Conservation (phyloP, 2,329 filamentous ascomycete genomes). For the Fusarium clavum region DNA sequence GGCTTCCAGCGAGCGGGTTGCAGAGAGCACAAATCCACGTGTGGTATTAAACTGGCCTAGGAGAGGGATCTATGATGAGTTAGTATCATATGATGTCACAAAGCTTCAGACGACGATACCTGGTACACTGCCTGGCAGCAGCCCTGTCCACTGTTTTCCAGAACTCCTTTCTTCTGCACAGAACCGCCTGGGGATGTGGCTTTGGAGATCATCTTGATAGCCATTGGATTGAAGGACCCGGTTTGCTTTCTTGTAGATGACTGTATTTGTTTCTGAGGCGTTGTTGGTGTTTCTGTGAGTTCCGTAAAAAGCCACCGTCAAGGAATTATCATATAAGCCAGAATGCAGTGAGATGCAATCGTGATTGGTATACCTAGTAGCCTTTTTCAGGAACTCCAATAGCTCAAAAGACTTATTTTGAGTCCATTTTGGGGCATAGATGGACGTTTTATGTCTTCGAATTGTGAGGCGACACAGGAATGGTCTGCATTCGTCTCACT, state of each 20-base stretch:
- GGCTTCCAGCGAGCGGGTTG: background rate
- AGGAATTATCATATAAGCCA: background rate
- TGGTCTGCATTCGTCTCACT: conserved; percentile 1
- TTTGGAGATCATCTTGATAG: background rate
- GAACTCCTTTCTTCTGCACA: background rate
- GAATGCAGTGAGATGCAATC: background rate
- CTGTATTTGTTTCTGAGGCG: background rate
- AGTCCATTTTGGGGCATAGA: background rate
- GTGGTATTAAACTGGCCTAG: background rate
- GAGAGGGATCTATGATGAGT: conserved; percentile 1
- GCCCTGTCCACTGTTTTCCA: background rate
- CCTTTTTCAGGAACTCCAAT: background rate
- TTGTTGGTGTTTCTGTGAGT: conserved; percentile 12
- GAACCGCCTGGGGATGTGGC: conserved; percentile 2
- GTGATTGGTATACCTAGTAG: background rate
- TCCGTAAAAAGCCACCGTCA: background rate
- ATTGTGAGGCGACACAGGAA: background rate
- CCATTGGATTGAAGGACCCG: conserved; percentile 1
- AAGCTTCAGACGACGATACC: conserved; percentile 5
- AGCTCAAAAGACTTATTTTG: background rate
- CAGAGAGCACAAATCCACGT: background rate
- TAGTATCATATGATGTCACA: background rate
- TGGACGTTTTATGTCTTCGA: conserved; percentile 24
- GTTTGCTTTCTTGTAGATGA: background rate
- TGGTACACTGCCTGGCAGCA: conserved; percentile 15